Base-by-base conservation (phyloP, 352 stramenopile genomes). In the Globisporangium splendens region DNA sequence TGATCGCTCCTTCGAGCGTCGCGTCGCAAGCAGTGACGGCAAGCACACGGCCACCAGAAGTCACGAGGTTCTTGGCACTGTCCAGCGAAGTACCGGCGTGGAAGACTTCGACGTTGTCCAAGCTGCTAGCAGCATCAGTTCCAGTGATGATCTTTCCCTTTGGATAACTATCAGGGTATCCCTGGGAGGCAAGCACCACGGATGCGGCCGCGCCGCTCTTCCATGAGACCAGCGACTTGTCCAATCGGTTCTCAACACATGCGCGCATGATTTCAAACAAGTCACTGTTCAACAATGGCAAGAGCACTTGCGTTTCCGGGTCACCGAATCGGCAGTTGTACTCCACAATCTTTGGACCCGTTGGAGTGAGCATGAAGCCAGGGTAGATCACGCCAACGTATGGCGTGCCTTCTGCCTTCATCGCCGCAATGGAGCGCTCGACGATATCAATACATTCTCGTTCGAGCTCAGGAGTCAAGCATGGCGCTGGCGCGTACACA, bases 291-390 rank as follows among this genome's bases (percentile, higher is more conserved):
- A 99, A 83, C 21, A 99, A 82, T 33, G 97, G 97, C 46, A 99
- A 83, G 38, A 99, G 67, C 31, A 99, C 97, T 61, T 99, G 95
- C 1, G 97, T 99, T 82, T 99, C 98, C 13, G 98, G 98, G 74
- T 99, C 98, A 58, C 98, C 98, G 63, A 99, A 99, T 56, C 98
- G 93, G 68, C 96, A 99, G 79, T 99, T 99, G 73, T 98, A 99
- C 88, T 99, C 98, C 17, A 99, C 86, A 28, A 99, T 95, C 66
- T 98, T 97, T 5, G 97, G 96, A 15, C 86, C 88, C 1, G 53
- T 82, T 3, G 75, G 77, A 33, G 84, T 96, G 13, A 96, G 68
- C 96, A 99, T 99, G 77, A 99, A 98, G 50, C 98, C 98, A 38
- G 95, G 95, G 78, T 99, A 99, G 28, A 99, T 80, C 21, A 99